Percentiles rank a stretch among this genome's conserved stretches.
These are phyloP conservation scores for Pyrenochaeta sp. DNA, from an alignment of 2,329 filamentous ascomycete genomes.

Conservation along the genomic window DNA sequence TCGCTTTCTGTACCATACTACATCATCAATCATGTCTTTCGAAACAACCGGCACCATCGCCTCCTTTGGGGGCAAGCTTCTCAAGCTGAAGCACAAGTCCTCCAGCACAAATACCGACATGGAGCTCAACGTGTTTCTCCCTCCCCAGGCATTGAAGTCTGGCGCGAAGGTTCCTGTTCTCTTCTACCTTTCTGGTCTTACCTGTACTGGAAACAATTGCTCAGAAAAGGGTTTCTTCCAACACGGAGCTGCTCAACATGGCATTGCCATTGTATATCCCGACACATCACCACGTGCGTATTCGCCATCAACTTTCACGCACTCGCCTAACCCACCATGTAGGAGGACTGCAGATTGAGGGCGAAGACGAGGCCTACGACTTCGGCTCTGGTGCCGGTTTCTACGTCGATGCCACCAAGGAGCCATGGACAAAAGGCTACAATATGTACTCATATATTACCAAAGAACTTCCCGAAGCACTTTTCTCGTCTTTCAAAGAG, in stretches of 20 bases:
- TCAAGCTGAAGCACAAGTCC: conserved; percentile 91
- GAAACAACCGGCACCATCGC: conserved; percentile 88
- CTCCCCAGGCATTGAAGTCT: conserved; percentile 70
- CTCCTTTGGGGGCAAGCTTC: conserved; percentile 91
- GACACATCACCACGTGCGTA: conserved; percentile 87
- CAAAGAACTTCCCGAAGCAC: conserved; percentile 80
- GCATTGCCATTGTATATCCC: conserved; percentile 92
- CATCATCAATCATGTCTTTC: conserved; percentile 67
- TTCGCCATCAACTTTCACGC: neutral
- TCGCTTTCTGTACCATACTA: conserved; percentile 19
- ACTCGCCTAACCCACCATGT: conserved; percentile 22
- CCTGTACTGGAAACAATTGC: conserved; percentile 87
- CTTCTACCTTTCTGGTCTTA: conserved; percentile 92
- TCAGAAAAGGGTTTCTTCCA: conserved; percentile 90
- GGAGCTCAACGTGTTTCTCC: conserved; percentile 91
- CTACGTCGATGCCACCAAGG: conserved; percentile 85
- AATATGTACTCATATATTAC: conserved; percentile 95
- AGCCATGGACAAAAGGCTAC: conserved; percentile 81
- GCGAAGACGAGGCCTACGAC: conserved; percentile 89
- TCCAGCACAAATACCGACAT: conserved; percentile 83
- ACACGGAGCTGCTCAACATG: conserved; percentile 77
- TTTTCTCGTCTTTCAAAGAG: conserved; percentile 75
- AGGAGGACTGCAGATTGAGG: conserved; percentile 79
- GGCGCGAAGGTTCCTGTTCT: conserved; percentile 78
- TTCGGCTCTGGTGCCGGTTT: conserved; percentile 94